Evolutionary conservation across 1,284 basidiomycete genomes (phyloP), one percentile per base, ranked within the genome.

Genomic region (Cryptococcus maquisensis): DNA sequence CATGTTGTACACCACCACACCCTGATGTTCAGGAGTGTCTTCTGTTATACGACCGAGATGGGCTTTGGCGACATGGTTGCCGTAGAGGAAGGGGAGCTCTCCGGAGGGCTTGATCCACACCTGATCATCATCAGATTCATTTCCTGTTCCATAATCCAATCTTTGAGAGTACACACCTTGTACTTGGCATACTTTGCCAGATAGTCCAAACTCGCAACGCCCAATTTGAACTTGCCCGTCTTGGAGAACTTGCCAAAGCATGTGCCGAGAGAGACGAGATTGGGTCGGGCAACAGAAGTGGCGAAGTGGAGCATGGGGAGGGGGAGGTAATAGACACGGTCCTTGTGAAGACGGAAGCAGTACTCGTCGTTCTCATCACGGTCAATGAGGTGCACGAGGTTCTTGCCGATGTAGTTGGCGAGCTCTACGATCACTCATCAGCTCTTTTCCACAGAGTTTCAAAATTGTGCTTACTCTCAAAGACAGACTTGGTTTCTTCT

Each of bases 81-180:
- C 96, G 70, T 98, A 99, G 48, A 99, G 79, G 81, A 97, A 99
- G 2, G 96, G 96, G 84, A 98, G 92, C 78, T 99, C 96, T 69
- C 96, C 96, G 62, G 98, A 96, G 15, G 94, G 88, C 77, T 99
- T 99, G 76, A 98, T 95, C 96, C 96, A 99, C 37, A 98, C 85
- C 94, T 96, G 64, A 7, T 21, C 9, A 12, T 6, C 24, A 32
- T 32, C 50, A 16, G 20, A n/a, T n/a, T n/a, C 52, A 15, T 41
- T 4, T 8, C n/a, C 39, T n/a, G n/a, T n/a, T n/a, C n/a, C n/a
- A n/a, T n/a, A n/a, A 41, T 15, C 3, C 39, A 41, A 2, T 15
- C 39, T 8, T 15, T 4, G 46, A 16, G 36, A 15, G 26, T 16
- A 51, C 78, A 51, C 61, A 91, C 94, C 83, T 98, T 98, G 81